Evolutionary conservation across 1,284 basidiomycete species (phyloP), one percentile per base, ranked within the genome.

Genomic region (Coriolopsis trogii): DNA sequence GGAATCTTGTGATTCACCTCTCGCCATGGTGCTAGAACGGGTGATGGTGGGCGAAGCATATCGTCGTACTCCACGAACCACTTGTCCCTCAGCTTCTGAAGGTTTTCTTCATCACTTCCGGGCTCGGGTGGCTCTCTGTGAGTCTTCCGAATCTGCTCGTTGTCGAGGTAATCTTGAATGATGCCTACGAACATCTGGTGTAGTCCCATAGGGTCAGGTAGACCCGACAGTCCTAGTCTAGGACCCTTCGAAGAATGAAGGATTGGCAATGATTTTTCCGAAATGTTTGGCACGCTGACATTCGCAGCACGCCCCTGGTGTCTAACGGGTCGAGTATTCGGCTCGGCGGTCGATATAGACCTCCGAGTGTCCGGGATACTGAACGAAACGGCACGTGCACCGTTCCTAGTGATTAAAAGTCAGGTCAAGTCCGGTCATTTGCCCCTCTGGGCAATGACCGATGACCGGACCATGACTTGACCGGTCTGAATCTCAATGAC

Each of bases 1-100:
- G 61, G 56, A 1, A 69, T 70, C 1, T 37, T 21, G 15, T 53
- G 46, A n/a, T 53, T 52, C 25, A 58, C 43, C n/a, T 36, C 53
- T 1, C 42, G 21, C 25, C 34, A 51, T 1, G 49, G 48, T 3
- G 53, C 49, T 23, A 51, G 20, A 9, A 24, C 50, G 3, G 28
- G 23, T 7, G 49, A 52, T 12, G 49, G 45, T 12, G 47, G 44
- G 2, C 36, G 41, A 2, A 51, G 26, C 3, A 59, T 44, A 20
- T 59, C 51, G 8, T 37, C 28, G 23, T 41, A 48, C n/a, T 39
- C 29, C 16, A 31, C 21, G 18, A 59, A 37, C 53, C 51, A 56
- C 31, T 45, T 41, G 10, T 39, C 42, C 2, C 53, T 25, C 4
- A 58, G 46, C 13, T 33, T 9, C 6, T 29, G 24, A 0, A 51